These are phyloP conservation scores for Chalciporus piperatus DNA, from an alignment of 768 basidiomycete genomes.

Conservation along the genomic window DNA sequence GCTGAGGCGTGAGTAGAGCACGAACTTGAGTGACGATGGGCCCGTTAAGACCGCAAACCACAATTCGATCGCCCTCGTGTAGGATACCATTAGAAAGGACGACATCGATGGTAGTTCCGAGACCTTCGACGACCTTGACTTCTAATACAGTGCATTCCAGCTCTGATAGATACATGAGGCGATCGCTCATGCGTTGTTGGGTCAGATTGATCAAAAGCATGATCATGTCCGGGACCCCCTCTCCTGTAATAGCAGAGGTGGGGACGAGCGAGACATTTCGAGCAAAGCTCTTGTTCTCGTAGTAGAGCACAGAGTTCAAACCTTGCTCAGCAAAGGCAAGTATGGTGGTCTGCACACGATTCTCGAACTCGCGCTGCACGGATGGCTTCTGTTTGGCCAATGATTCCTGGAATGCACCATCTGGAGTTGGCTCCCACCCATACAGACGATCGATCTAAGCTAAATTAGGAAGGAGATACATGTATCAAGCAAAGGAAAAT, in stretches of 20 bases:
- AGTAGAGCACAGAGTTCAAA: slow-evolving; percentile 91
- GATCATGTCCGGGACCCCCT: slow-evolving; percentile 99
- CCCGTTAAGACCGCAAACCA: slow-evolving; percentile 95
- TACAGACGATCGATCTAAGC: slow-evolving; percentile 94
- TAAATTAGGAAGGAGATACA: slow-evolving; percentile 8
- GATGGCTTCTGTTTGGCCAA: slow-evolving; percentile 74
- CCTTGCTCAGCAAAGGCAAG: slow-evolving; percentile 98
- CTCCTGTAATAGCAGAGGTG: slow-evolving; percentile 96
- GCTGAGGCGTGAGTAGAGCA: slow-evolving; percentile 93
- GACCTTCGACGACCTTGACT: slow-evolving; percentile 97
- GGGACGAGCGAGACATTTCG: slow-evolving; percentile 95
- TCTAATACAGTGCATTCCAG: slow-evolving; percentile 97
- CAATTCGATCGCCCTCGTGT: slow-evolving; percentile 89
- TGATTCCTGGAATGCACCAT: slow-evolving; percentile 91
- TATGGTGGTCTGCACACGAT: slow-evolving; percentile 79
- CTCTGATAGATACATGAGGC: slow-evolving; percentile 96
- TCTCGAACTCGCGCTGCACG: slow-evolving; percentile 90
- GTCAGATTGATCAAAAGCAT: slow-evolving; percentile 97
- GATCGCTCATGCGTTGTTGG: slow-evolving; percentile 96
- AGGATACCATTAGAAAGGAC: slow-evolving; percentile 93
- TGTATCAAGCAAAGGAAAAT: background rate
- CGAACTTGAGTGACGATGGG: slow-evolving; percentile 95
- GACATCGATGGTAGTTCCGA: slow-evolving; percentile 97
- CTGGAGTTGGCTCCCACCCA: slow-evolving; percentile 87
- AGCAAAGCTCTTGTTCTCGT: slow-evolving; percentile 95